Evolutionary conservation across 129 eudicot species (phyloP).

Genomic region (Centaurea solstitialis): DNA sequence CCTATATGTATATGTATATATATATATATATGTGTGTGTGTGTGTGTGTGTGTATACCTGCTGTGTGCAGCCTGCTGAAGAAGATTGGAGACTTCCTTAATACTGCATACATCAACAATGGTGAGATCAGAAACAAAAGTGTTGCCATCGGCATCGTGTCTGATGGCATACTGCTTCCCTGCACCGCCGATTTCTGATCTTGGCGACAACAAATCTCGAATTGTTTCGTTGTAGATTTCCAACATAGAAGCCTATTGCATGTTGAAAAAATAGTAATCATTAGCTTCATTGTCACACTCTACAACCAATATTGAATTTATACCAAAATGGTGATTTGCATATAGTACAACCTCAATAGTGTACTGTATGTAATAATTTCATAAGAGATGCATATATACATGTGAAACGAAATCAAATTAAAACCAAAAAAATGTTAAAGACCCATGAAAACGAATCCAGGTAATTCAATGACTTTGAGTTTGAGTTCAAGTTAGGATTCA

Average conservation of each 20-base stretch:
- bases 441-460: not conserved
- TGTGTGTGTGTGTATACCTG: slow-evolving; percentile 36
- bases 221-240: slow-evolving; percentile 69
- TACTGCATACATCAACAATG: slow-evolving; percentile 59
- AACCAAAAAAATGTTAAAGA: not conserved
- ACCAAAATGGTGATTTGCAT: not conserved
- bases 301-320: too few relatives aligned
- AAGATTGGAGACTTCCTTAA: slow-evolving; percentile 52
- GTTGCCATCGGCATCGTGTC: slow-evolving; percentile 67
- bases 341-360: not conserved
- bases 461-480: not conserved
- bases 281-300: not conserved
- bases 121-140: slow-evolving; percentile 64
- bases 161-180: slow-evolving; percentile 51
- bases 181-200: slow-evolving; percentile 40
- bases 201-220: slow-evolving; percentile 54
- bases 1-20: too few relatives aligned
- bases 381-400: not conserved
- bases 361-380: too few relatives aligned
- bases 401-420: not conserved
- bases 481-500: not conserved
- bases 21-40: too few relatives aligned
- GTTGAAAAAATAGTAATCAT: not conserved
- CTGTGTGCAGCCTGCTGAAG: slow-evolving; percentile 65
- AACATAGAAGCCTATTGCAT: slow-evolving; percentile 61